Conservation (phyloP, 176 grass and related monocot species). For the Oryza coarctata region DNA sequence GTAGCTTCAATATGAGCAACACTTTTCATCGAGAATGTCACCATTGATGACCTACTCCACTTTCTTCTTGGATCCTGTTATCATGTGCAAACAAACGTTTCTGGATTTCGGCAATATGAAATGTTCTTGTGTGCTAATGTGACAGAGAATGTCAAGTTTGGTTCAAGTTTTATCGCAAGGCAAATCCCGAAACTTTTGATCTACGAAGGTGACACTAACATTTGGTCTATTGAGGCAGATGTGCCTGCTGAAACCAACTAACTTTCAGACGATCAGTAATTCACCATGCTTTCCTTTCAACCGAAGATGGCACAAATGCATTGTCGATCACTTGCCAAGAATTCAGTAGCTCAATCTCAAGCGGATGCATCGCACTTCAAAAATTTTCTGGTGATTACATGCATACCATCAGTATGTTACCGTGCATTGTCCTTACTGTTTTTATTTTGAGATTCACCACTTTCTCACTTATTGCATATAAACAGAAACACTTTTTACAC, state of each 20-base stretch:
- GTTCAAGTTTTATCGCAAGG: background rate
- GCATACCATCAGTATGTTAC: background rate
- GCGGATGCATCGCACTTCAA: background rate
- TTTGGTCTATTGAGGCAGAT: background rate
- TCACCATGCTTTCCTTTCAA: background rate
- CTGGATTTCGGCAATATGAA: background rate
- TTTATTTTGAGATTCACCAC: background rate
- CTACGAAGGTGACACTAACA: background rate
- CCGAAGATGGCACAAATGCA: background rate
- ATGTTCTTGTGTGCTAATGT: background rate
- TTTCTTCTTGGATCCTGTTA: background rate
- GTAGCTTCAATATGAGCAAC: background rate
- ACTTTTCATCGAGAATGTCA: background rate
- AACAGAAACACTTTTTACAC: background rate
- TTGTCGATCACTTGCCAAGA: background rate
- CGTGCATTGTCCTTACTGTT: background rate
- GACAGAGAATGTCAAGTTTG: background rate
- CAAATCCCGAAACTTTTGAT: background rate
- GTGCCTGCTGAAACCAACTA: background rate
- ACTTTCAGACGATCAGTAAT: background rate
- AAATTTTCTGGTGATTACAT: background rate
- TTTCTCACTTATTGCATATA: background rate
- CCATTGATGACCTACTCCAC: background rate
- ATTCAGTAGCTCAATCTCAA: background rate
- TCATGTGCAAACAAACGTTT: background rate